phyloP scores from a whole-genome alignment of 257 asterid genomes.

The Scutellaria minor region DNA sequence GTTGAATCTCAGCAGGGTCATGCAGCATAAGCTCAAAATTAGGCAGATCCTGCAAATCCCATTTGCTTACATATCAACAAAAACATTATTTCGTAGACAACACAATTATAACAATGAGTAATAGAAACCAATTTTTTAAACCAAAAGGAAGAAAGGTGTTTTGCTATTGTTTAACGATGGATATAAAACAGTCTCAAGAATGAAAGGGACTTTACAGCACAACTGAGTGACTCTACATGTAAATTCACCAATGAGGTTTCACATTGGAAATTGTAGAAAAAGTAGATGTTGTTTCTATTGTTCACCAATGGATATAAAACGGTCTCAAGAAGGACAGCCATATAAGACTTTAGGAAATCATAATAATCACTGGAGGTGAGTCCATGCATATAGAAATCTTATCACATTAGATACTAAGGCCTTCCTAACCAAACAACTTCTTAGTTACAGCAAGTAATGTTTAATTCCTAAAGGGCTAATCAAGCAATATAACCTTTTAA shows the following conservation, averaged over 20 bases:
- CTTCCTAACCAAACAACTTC: constrained; percentile 17
- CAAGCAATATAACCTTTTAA: constrained; percentile 29
- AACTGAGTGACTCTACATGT: neutral
- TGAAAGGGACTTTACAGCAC: constrained; percentile 16
- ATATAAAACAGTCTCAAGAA: constrained; percentile 21
- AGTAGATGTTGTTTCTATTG: too few species aligned
- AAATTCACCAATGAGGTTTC: too few species aligned
- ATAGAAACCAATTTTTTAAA: constrained; percentile 31
- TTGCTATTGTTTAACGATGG: constrained; percentile 19
- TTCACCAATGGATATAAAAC: neutral
- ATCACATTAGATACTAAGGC: constrained; percentile 4
- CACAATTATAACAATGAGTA: constrained; percentile 7
- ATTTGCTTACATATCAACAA: constrained; percentile 18
- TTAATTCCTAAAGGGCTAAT: constrained; percentile 23
- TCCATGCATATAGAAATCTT: constrained; percentile 17
- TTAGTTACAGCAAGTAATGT: constrained; percentile 15
- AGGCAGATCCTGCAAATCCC: constrained; percentile 63
- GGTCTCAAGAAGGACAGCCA: constrained; percentile 3
- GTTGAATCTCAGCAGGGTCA: constrained; percentile 54
- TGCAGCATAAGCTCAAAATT: constrained; percentile 50
- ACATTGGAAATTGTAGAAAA: too few species aligned
- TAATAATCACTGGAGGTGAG: constrained; percentile 22
- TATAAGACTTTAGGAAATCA: constrained; percentile 8
- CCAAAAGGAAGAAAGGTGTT: constrained; percentile 20
- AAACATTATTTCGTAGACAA: constrained; percentile 15